Percentiles rank a stretch among this genome's conserved stretches.
These are phyloP conservation scores for Tricholoma saponaceum DNA, from an alignment of 768 basidiomycete species.

Conservation along the genomic window DNA sequence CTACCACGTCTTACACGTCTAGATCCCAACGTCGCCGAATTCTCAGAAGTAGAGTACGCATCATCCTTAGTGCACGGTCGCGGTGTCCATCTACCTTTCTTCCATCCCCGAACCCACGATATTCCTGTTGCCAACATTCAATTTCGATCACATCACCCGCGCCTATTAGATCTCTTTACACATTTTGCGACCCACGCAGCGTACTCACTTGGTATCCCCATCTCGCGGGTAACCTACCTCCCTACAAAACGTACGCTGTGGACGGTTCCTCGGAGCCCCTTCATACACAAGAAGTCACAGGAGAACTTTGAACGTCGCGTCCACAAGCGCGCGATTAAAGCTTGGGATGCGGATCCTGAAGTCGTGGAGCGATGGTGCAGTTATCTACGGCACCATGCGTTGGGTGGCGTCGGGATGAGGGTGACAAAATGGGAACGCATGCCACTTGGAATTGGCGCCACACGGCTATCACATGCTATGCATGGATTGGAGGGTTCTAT, in stretches of 20 bases:
- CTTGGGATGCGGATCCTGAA: slow-evolving; percentile 81
- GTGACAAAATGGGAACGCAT: slow-evolving; percentile 72
- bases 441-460: slow-evolving; percentile 44
- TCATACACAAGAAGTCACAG: slow-evolving; percentile 90
- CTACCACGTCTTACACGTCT: slow-evolving; percentile 11
- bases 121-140: slow-evolving; percentile 82
- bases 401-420: slow-evolving; percentile 87
- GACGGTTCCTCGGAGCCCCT: slow-evolving; percentile 85
- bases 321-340: slow-evolving; percentile 84
- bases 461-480: slow-evolving; percentile 18
- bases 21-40: slow-evolving; percentile 5
- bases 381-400: slow-evolving; percentile 70
- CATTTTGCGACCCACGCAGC: slow-evolving; percentile 86
- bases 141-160: slow-evolving; percentile 70
- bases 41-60: slow-evolving; percentile 44
- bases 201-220: slow-evolving; percentile 77
- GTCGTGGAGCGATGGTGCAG: slow-evolving; percentile 77
- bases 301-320: slow-evolving; percentile 90
- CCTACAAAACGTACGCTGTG: slow-evolving; percentile 76
- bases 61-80: slow-evolving; percentile 63
- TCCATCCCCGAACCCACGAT: slow-evolving; percentile 58
- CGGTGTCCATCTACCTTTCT: slow-evolving; percentile 45
- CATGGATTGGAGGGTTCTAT: slow-evolving; percentile 21
- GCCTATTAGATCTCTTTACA: slow-evolving; percentile 71
- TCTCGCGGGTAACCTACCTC: slow-evolving; percentile 57